Evolutionary conservation across 2,329 filamentous ascomycete species (phyloP).

Genomic region (Blastomyces emzantsi): DNA sequence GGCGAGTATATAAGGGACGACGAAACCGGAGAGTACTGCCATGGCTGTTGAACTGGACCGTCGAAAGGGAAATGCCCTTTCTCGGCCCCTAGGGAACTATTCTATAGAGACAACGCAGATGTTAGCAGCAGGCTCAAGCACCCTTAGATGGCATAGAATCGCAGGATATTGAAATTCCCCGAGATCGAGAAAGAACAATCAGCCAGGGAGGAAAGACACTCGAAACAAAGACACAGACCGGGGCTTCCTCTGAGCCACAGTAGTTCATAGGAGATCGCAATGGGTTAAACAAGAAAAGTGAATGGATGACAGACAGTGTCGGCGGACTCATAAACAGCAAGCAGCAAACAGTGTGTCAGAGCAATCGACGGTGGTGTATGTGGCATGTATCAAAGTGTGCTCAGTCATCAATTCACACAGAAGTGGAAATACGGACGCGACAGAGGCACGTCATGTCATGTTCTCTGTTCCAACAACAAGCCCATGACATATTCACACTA

Average conservation of each 20-base stretch:
- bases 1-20: conserved; percentile 13
- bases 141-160: neutral
- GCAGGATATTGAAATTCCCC: neutral
- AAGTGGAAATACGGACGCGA: too few relatives aligned
- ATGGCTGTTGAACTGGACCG: neutral
- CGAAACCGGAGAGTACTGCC: neutral
- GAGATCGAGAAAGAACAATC: neutral
- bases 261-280: neutral
- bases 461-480: too few relatives aligned
- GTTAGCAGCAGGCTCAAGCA: neutral
- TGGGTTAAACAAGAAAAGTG: neutral
- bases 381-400: too few relatives aligned
- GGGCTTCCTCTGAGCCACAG: neutral
- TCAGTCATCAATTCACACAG: too few relatives aligned
- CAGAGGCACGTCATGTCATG: too few relatives aligned
- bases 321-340: neutral
- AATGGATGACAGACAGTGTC: neutral
- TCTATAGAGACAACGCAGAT: neutral
- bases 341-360: too few relatives aligned
- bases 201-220: neutral
- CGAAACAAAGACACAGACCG: neutral
- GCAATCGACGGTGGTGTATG: too few relatives aligned
- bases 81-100: neutral
- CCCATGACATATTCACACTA: neutral
- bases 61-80: neutral